These are phyloP conservation scores for Kitagawia praeruptora DNA, from an alignment of 129 eudicot species.

Conservation along the genomic window DNA sequence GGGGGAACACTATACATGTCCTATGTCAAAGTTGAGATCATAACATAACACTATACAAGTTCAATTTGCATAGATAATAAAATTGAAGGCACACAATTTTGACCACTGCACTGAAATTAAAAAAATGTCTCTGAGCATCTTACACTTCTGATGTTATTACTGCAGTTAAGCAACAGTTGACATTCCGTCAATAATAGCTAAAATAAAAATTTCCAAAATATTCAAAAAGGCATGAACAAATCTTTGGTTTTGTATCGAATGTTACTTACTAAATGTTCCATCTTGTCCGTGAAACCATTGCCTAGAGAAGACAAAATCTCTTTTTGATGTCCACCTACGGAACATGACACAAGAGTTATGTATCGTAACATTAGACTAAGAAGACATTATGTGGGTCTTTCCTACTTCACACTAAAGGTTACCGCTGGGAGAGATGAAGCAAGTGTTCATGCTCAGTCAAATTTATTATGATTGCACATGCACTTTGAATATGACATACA, in stretches of 20 bases:
- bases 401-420: neutral
- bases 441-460: neutral
- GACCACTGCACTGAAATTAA: neutral
- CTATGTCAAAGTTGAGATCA: neutral
- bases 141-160: neutral
- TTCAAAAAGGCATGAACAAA: neutral
- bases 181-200: neutral
- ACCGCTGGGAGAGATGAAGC: neutral
- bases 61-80: neutral
- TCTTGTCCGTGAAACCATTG: slow-evolving; percentile 99
- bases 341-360: slow-evolving; percentile 17
- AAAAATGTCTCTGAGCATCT: too few species aligned
- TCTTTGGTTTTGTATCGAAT: neutral
- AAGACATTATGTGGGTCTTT: neutral
- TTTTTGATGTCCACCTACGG: slow-evolving; percentile 81
- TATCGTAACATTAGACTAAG: neutral
- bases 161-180: neutral
- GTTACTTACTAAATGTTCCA: slow-evolving; percentile 83
- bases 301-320: slow-evolving; percentile 91
- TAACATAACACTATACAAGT: too few species aligned
- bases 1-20: neutral
- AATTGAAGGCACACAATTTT: neutral
- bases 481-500: neutral
- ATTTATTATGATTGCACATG: neutral
- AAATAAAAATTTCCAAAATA: neutral